These are phyloP conservation scores for Porcisia hertigi DNA, from an alignment of 208 protist genomes.

Conservation along the genomic window DNA sequence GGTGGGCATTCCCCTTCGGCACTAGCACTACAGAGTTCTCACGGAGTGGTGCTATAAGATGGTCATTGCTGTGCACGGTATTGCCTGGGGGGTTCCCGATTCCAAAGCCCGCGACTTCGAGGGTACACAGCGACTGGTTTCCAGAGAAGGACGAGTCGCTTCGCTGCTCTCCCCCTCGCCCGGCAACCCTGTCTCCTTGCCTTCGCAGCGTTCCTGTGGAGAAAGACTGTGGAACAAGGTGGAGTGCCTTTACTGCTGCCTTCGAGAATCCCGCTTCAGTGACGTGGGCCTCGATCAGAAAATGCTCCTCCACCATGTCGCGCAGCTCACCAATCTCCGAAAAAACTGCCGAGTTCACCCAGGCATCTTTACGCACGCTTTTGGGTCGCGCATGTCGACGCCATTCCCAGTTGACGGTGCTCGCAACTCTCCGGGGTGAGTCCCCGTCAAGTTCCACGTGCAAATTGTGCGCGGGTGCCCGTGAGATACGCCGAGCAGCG, in stretches of 20 bases:
- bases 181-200: not conserved
- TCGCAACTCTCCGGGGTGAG: slow-evolving; percentile 13
- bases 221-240: slow-evolving; percentile 8
- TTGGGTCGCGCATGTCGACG: slow-evolving; percentile 51
- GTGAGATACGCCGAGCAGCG: not conserved
- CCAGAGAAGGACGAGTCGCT: slow-evolving; percentile 28
- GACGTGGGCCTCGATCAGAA: slow-evolving; percentile 37
- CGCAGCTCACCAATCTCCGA: slow-evolving; percentile 53
- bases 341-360: slow-evolving; percentile 44
- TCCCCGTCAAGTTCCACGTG: slow-evolving; percentile 8
- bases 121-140: slow-evolving; percentile 10
- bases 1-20: slow-evolving; percentile 8
- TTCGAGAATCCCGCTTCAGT: slow-evolving; percentile 43
- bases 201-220: not conserved
- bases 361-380: slow-evolving; percentile 45
- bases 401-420: slow-evolving; percentile 27
- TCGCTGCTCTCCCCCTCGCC: not conserved
- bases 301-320: slow-evolving; percentile 40
- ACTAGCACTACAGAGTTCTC: slow-evolving; percentile 22
- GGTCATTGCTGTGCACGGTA: not conserved
- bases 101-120: slow-evolving; percentile 4
- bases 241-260: slow-evolving; percentile 27
- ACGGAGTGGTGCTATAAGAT: not conserved
- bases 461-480: not conserved
- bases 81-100: not conserved